phyloP scores from a whole-genome alignment of 345 rosid genomes.

The Sapria himalayana region DNA sequence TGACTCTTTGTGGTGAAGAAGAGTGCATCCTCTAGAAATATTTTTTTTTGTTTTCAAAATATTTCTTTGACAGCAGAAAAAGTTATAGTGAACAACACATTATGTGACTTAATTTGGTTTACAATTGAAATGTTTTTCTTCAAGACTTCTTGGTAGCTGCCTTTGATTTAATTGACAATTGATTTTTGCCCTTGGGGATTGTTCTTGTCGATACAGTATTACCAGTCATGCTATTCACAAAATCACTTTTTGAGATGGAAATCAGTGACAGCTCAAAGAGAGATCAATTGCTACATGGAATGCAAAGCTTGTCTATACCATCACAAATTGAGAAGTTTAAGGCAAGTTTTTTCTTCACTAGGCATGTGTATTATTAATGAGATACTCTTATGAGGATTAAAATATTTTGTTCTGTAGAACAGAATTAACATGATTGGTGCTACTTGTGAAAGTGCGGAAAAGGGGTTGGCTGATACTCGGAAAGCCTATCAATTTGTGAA shows the following conservation, averaged over 20 bases:
- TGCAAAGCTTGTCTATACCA: constrained; percentile 56
- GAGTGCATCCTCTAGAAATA: too few relatives aligned
- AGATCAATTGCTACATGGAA: constrained; percentile 76
- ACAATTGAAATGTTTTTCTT: too few relatives aligned
- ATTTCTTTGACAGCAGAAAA: too few relatives aligned
- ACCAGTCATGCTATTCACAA: constrained; percentile 89
- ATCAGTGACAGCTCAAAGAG: constrained; percentile 53
- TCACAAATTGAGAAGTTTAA: constrained; percentile 61
- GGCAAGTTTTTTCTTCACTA: constrained; percentile 13
- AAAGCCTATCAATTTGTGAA: constrained; percentile 68
- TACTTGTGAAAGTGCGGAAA: constrained; percentile 89
- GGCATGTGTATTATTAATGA: background rate
- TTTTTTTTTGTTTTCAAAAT: too few relatives aligned
- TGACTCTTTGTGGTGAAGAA: too few relatives aligned
- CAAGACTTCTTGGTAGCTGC: too few relatives aligned
- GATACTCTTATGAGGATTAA: constrained; percentile 6
- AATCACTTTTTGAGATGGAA: constrained; percentile 90
- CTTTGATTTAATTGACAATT: too few relatives aligned
- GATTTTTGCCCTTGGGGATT: too few relatives aligned
- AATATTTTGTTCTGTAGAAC: too few relatives aligned
- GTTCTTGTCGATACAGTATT: constrained; percentile 27
- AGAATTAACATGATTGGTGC: constrained; percentile 74
- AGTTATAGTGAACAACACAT: too few relatives aligned
- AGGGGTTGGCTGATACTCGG: constrained; percentile 63
- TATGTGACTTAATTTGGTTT: too few relatives aligned